These are phyloP conservation scores for Solanum phureja DNA, from an alignment of 257 asterid species.

Conservation along the genomic window DNA sequence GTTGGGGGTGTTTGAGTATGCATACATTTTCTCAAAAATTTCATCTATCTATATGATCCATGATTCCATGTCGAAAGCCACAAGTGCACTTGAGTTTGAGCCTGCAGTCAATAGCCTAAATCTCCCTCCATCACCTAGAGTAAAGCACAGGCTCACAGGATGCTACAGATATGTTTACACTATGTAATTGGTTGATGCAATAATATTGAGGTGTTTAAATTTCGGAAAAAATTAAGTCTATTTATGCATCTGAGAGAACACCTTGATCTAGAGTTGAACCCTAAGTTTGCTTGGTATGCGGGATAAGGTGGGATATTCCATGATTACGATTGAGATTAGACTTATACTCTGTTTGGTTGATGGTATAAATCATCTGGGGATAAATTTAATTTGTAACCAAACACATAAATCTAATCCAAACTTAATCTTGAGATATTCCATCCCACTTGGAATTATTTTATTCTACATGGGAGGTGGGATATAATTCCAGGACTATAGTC, in stretches of 20 bases:
- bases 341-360: not conserved
- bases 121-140: not conserved
- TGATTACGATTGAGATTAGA: not conserved
- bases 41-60: not conserved
- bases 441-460: too few relatives aligned
- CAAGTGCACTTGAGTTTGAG: not conserved
- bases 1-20: not conserved
- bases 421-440: not conserved
- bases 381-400: not conserved
- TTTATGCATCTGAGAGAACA: not conserved
- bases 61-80: not conserved
- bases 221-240: not conserved
- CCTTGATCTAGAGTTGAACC: not conserved
- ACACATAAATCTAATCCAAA: not conserved
- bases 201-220: not conserved
- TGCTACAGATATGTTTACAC: not conserved
- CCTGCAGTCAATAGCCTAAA: not conserved
- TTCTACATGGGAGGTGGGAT: not conserved
- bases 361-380: not conserved
- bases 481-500: too few relatives aligned
- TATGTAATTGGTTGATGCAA: not conserved
- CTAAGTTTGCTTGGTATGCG: too few relatives aligned
- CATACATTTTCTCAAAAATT: not conserved
- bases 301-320: not conserved
- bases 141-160: too few relatives aligned